phyloP scores from a whole-genome alignment of 495 filamentous ascomycete genomes.

The Podospora bellae-mahoneyi region DNA sequence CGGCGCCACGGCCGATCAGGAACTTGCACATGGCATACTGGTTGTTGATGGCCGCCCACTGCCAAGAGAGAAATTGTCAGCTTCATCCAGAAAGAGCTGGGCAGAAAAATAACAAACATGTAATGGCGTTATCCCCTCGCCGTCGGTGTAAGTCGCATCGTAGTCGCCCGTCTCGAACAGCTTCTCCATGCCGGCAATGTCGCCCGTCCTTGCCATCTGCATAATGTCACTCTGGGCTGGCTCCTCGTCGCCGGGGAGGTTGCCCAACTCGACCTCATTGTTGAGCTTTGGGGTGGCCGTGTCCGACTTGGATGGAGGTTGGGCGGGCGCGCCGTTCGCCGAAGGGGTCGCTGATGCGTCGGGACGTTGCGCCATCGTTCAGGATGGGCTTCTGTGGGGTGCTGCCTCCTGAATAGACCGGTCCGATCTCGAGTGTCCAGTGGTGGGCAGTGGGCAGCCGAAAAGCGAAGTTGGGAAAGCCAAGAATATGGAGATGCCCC shows the following conservation, averaged over 20 bases:
- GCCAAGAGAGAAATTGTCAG: conserved; percentile 31
- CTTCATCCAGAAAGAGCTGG: conserved; percentile 5
- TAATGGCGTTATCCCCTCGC: conserved; percentile 88
- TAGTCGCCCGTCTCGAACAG: conserved; percentile 79
- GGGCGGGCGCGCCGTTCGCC: conserved; percentile 37
- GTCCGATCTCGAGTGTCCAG: neutral
- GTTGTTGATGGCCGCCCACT: conserved; percentile 99
- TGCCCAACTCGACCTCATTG: conserved; percentile 66
- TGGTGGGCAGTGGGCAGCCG: neutral
- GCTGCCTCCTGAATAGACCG: neutral
- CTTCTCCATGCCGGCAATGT: conserved; percentile 81
- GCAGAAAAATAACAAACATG: conserved; percentile 60
- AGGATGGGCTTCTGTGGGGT: neutral
- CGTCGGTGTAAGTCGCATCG: conserved; percentile 76
- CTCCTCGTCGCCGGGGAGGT: conserved; percentile 50
- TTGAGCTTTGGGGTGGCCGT: conserved; percentile 59
- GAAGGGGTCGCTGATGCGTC: conserved; percentile 23
- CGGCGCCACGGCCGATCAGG: conserved; percentile 81
- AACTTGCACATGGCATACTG: conserved; percentile 95
- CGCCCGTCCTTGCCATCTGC: conserved; percentile 87
- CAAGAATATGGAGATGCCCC: neutral
- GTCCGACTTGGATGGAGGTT: conserved; percentile 56
- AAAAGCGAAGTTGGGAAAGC: neutral
- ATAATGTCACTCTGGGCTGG: conserved; percentile 77
- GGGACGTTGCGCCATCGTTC: conserved; percentile 28